These are phyloP conservation scores for Ephemerocybe angulata DNA, from an alignment of 768 basidiomycete species.

Conservation along the genomic window DNA sequence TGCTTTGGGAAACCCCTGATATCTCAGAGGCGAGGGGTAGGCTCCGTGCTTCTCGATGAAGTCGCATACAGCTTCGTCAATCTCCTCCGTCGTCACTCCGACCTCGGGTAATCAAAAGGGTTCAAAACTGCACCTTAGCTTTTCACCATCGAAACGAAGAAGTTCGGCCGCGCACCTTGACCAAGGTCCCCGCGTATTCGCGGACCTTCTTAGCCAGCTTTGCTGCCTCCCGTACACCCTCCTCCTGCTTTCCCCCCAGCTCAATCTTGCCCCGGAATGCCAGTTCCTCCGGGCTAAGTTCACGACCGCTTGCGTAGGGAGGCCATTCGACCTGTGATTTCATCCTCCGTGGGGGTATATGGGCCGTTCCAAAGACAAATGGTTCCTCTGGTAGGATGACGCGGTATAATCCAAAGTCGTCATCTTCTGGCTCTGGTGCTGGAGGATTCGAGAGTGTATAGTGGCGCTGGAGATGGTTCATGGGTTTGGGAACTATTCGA, in stretches of 20 bases:
- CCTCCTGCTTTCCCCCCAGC: constrained; percentile 54
- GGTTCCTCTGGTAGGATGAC: constrained; percentile 67
- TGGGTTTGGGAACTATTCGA: neutral
- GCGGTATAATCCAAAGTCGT: constrained; percentile 51
- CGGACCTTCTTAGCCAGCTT: constrained; percentile 54
- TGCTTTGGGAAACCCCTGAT: constrained; percentile 70
- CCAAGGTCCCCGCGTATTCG: constrained; percentile 49
- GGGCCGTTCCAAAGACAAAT: constrained; percentile 57
- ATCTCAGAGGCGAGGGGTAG: constrained; percentile 84
- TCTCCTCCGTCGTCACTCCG: constrained; percentile 67
- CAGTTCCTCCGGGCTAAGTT: constrained; percentile 10
- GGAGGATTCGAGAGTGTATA: neutral
- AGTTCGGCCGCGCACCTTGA: constrained; percentile 38
- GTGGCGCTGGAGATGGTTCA: neutral
- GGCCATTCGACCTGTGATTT: constrained; percentile 56
- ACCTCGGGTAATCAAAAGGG: constrained; percentile 38
- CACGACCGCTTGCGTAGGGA: constrained; percentile 38
- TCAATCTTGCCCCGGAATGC: constrained; percentile 30
- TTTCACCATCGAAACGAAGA: neutral
- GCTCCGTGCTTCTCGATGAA: constrained; percentile 65
- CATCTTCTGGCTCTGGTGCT: constrained; percentile 12
- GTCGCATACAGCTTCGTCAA: constrained; percentile 72
- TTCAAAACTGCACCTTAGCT: constrained; percentile 6
- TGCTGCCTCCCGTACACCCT: constrained; percentile 49
- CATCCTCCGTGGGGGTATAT: constrained; percentile 54